Base-by-base conservation (phyloP, 1,284 basidiomycete genomes). In the Mrakiaceae sp. region DNA sequence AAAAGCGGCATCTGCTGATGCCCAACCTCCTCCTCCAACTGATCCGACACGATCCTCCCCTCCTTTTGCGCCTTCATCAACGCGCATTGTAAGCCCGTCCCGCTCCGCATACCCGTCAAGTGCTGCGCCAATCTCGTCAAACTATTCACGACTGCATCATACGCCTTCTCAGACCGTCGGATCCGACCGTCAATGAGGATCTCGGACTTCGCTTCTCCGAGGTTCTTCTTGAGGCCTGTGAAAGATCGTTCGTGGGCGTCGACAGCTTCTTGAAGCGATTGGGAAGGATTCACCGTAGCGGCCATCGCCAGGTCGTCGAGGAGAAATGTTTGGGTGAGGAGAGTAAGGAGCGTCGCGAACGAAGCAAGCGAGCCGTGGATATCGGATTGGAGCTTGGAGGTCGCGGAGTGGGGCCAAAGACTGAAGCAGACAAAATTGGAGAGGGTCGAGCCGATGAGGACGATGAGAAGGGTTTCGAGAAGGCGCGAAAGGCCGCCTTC, bases 41-140 rank as follows among this genome's bases (percentile, higher is more conserved):
- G 62, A 48, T 68, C 71, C n/a, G 81, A 68, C 14, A 76, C 72
- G 52, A 84, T 72, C 64, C 79, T 81, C 42, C 80, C 82, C 9
- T 84, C 82, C 7, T 81, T 76, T 40, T 84, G 82, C 0, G 87
- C 86, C 70, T 70, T 81, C 16, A 87, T 83, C 47, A 96, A 75
- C 59, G 92, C 87, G 66, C 87, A 84, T 72, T 95, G 91, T 44
- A 96, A 74, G 46, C 84, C 81, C 3, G 87, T 90, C 0, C 90
- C 88, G 66, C 87, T 86, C 56, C 93, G 78, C 65, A 96, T 77
- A 27, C 92, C 90, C 61, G 87, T 91, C 52, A 96, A 76, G 77
- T 96, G 92, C 72, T 97, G 93, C 0, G 89, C 93, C 3, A 97
- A 81, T 14, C 90, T 80, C 67, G 88, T 92, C 71, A 97, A 79